Evolutionary conservation across 73 alveolate genomes (phyloP).

Genomic region (Effrenium voratum): DNA sequence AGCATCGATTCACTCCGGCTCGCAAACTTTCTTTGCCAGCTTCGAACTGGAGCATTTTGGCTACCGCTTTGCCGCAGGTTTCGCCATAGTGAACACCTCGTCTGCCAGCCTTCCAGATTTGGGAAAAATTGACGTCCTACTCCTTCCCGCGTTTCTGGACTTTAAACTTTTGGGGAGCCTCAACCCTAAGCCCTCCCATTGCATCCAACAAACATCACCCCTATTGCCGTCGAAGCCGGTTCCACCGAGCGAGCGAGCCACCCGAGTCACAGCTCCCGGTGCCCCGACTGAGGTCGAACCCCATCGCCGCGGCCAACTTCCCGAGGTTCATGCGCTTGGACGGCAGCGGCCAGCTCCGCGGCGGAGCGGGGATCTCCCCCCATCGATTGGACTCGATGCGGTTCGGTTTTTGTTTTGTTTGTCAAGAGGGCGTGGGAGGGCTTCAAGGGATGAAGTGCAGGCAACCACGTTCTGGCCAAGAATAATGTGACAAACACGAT

Average conservation of each 20-base stretch:
- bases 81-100: too few relatives aligned
- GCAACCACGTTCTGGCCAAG: neutral
- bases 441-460: neutral
- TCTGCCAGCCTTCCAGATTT: too few relatives aligned
- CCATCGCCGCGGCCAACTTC: conserved; percentile 51
- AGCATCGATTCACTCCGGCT: too few relatives aligned
- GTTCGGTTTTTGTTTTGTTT: neutral
- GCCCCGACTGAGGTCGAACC: conserved; percentile 36
- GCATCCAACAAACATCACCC: neutral
- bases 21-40: too few relatives aligned
- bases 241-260: too few relatives aligned
- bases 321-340: conserved; percentile 62
- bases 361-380: neutral
- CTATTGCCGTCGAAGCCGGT: too few relatives aligned
- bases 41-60: too few relatives aligned
- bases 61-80: too few relatives aligned
- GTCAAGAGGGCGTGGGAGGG: neutral
- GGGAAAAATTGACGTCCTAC: neutral
- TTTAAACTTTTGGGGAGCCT: neutral
- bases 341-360: conserved; percentile 67
- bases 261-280: too few relatives aligned
- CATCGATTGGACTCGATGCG: neutral
- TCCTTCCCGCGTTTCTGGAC: neutral
- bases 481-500: too few relatives aligned
- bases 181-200: neutral